These are phyloP conservation scores for Didymosphaeria variabile DNA, from an alignment of 2,329 filamentous ascomycete species.

Conservation along the genomic window DNA sequence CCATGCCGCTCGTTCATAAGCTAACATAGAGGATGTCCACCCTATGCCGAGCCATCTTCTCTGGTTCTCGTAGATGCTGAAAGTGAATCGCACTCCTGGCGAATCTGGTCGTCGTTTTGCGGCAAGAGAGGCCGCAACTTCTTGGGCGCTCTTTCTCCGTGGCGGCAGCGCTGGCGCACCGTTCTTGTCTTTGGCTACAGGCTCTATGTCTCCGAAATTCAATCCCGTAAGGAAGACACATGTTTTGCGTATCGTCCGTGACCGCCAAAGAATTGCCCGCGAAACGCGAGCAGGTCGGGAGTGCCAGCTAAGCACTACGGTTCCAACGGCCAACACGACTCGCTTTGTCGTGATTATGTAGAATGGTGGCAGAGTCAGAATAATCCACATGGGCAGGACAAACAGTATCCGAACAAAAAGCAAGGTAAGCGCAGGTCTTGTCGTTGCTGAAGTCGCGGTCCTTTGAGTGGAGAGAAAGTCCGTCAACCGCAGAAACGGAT, in stretches of 20 bases:
- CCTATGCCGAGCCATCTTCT: slow-evolving; percentile 93
- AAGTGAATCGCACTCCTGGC: slow-evolving; percentile 91
- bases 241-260: slow-evolving; percentile 73
- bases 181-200: slow-evolving; percentile 38
- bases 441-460: slow-evolving; percentile 90
- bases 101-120: slow-evolving; percentile 59
- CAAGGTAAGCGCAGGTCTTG: slow-evolving; percentile 85
- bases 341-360: slow-evolving; percentile 87
- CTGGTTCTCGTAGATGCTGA: slow-evolving; percentile 96
- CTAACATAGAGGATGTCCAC: slow-evolving; percentile 91
- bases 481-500: slow-evolving; percentile 86
- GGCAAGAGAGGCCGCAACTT: slow-evolving; percentile 56
- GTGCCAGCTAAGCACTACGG: slow-evolving; percentile 89
- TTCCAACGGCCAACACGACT: slow-evolving; percentile 85
- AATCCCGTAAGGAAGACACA: slow-evolving; percentile 82
- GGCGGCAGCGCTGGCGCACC: slow-evolving; percentile 50
- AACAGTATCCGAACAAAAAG: slow-evolving; percentile 89
- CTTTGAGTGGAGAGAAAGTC: slow-evolving; percentile 93
- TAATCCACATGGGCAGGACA: slow-evolving; percentile 87
- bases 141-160: slow-evolving; percentile 57
- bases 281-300: slow-evolving; percentile 85
- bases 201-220: slow-evolving; percentile 66
- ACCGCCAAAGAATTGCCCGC: slow-evolving; percentile 90
- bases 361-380: slow-evolving; percentile 81
- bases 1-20: slow-evolving; percentile 90